These are phyloP conservation scores for Daldinia concentrica DNA, from an alignment of 495 filamentous ascomycete genomes.

Conservation along the genomic window DNA sequence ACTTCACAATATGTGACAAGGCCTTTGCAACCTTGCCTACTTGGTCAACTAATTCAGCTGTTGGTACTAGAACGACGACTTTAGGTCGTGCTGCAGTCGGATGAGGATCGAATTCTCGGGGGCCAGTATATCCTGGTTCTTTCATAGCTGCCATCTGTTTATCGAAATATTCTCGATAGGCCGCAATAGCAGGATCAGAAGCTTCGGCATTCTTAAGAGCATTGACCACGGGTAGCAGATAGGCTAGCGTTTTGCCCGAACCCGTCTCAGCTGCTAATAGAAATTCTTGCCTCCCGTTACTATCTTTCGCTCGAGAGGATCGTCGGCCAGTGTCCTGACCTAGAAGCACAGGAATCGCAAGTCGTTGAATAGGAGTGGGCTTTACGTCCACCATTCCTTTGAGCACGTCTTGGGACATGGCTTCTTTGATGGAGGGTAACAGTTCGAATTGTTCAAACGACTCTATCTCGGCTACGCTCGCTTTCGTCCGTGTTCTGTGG, in stretches of 20 bases:
- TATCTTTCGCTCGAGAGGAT: slow-evolving; percentile 19
- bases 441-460: slow-evolving; percentile 84
- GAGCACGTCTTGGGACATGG: slow-evolving; percentile 74
- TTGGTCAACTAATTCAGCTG: slow-evolving; percentile 91
- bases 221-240: slow-evolving; percentile 83
- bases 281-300: slow-evolving; percentile 70
- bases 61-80: slow-evolving; percentile 89
- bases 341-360: slow-evolving; percentile 84
- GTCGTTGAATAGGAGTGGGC: slow-evolving; percentile 87
- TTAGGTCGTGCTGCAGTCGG: slow-evolving; percentile 79
- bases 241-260: slow-evolving; percentile 95
- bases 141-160: slow-evolving; percentile 58
- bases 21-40: slow-evolving; percentile 80
- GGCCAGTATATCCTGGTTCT: slow-evolving; percentile 59
- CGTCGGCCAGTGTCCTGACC: slow-evolving; percentile 50
- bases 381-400: slow-evolving; percentile 72
- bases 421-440: slow-evolving; percentile 74
- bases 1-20: slow-evolving; percentile 83
- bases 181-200: slow-evolving; percentile 63
- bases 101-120: slow-evolving; percentile 70
- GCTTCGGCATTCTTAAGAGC: slow-evolving; percentile 81
- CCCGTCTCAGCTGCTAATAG: slow-evolving; percentile 95
- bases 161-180: slow-evolving; percentile 58
- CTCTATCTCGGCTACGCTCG: slow-evolving; percentile 70
- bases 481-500: slow-evolving; percentile 73